Base-by-base conservation (phyloP, 768 basidiomycete species). In the Agrocybe chaxingu region DNA sequence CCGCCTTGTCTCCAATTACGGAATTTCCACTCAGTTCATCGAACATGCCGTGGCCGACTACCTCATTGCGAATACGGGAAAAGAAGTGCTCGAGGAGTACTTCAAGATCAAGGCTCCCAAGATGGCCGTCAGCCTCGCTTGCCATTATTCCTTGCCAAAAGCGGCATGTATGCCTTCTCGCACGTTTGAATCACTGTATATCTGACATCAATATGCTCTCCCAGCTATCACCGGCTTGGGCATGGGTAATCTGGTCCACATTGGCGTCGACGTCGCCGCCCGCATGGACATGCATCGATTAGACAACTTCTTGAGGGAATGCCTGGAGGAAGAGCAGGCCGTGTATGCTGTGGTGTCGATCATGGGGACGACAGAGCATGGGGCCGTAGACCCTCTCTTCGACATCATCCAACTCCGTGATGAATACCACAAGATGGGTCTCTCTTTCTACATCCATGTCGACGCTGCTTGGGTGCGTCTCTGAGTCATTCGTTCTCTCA, bases 61-160 rank as follows among this genome's bases (percentile, higher is more conserved):
- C 51, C 53, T 67, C 37, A 61, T 71, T 6, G 73, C 76, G 57
- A 64, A 68, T 0, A 56, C 58, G 3, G 69, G 71, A 3, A 74
- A 72, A 52, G 65, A 72, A 7, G 52, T 45, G 0, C 51, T 72
- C 19, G 31, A 47, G 8, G 45, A 62, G 18, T 69, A 52, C 38
- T 53, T 54, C 7, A 57, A 69, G 32, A 24, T 24, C 24, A 24
- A 24, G 24, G 24, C 24, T 24, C 24, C 24, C 24, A 24, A 24
- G 24, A 24, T 24, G 24, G 24, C 24, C 24, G 24, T 24, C 24
- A 24, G 24, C 24, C 24, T 24, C 24, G 24, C 24, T 24, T 24
- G 24, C 24, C 74, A 77, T 56, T 76, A 73, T 47, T 76, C 75
- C 1, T 78, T 76, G 77, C 74, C 74, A 12, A 78, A 78, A 56